Evolutionary conservation across 2,329 filamentous ascomycete genomes (phyloP), one percentile per base, ranked within the genome.

Genomic region (Monosporascus sp.): DNA sequence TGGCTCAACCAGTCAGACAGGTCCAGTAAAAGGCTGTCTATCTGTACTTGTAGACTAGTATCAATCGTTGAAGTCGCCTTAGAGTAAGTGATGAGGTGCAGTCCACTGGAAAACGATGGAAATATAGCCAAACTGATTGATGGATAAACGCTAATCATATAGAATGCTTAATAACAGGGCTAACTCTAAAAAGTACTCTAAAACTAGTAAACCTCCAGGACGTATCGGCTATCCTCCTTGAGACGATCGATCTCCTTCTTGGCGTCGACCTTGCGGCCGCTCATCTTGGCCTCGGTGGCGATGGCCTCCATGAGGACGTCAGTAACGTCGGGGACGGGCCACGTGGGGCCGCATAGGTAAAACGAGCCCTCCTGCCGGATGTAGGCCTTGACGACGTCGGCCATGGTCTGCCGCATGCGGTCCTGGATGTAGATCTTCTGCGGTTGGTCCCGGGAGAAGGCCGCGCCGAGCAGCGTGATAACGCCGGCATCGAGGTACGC

Each of bases 391-490:
- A 91, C 81, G 59, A 99, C 95, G 58, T 94, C 86, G 45, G 78
- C 75, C 55, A 97, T 75, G 0, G 87, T 91, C 81, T 97, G 81
- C 54, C 94, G 81, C 94, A 99, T 99, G 61, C 92, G 85, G 71
- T 99, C 94, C 78, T 99, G 94, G 68, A 99, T 99, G 75, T 99
- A 99, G 60, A 99, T 96, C 85, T 99, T 99, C 77, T 97, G 81
- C 17, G 90, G 88, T 80, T 99, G 94, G 70, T 99, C 94, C 69
- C 94, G 88, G 55, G 90, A 96, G 80, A 99, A 99, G 44, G 94
- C 94, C 50, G 90, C 85, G 50, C 94, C 94, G 49, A 99, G 84
- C 43, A 96, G 82, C 0, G 94, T 99, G 70, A 99, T 92, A 63
- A 99, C 90, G 50, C 94, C 94, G 0, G 94, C 91, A 56, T 92